Base-by-base conservation (phyloP, 306 rosid genomes). In the Sicyos edulis region DNA sequence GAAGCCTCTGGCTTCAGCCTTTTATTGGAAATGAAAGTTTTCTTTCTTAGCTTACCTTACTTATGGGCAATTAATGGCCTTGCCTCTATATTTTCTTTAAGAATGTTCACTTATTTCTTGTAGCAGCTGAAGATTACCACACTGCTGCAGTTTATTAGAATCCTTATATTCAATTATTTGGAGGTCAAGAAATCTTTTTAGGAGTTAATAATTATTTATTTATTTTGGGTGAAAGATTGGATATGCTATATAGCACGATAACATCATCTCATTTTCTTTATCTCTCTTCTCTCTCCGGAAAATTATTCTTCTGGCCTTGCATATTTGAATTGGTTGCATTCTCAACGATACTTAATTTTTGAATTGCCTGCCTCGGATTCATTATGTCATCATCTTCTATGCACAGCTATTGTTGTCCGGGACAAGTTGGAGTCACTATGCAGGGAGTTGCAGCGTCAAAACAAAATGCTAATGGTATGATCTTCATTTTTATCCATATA, bases 381-480 rank as follows among this genome's bases (percentile, higher is more conserved):
- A 21, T 66, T 45, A 66, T 45, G 72, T 44, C 71, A 7, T 66
- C 72, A 12, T 73, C 73, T 79, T 74, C 49, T 34, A 47, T 71
- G 54, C 82, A 79, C 71, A 93, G 98, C 90, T 78, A 84, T 87
- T 84, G 73, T 89, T 80, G 92, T 90, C 21, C 91, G 96, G 78
- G 97, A 87, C 70, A 90, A 90, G 86, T 93, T 93, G 61, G 98
- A 93, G 83, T 93, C 98, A 44, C 82, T 93, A 54, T 90, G 97
- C 78, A 87, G 98, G 85, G 98, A 93, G 86, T 80, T 93, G 64
- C 96, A 93, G 73, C 98, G 96, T 68, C 98, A 88, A 83, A 93
- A 93, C 81, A 93, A 90, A 86, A 80, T 85, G 86, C 74, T 90
- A 56, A 93, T 93, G 98, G 98, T 93, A 90, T 79, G 71, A 71